These are phyloP conservation scores for Rubus parviflorus DNA, from an alignment of 306 rosid genomes.

Conservation along the genomic window DNA sequence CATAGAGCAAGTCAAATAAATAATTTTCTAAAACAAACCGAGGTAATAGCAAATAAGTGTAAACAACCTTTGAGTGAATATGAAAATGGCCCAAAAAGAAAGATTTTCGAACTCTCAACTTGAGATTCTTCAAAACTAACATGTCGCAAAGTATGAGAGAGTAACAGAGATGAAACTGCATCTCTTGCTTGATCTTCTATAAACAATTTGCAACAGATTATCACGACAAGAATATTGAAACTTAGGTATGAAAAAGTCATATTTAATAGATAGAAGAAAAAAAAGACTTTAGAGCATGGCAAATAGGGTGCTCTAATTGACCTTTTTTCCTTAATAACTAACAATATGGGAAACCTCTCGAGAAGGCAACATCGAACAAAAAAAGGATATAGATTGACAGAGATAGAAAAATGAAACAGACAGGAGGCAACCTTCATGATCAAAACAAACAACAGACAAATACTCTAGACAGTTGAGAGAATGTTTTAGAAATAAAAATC, in stretches of 20 bases:
- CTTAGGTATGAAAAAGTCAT: neutral
- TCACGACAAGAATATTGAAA: neutral
- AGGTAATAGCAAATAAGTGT: neutral
- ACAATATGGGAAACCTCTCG: conserved; percentile 9
- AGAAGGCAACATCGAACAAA: neutral
- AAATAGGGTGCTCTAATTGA: neutral
- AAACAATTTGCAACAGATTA: neutral
- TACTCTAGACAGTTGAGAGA: conserved; percentile 4
- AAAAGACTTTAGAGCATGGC: neutral
- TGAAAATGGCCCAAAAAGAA: neutral
- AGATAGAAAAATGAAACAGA: neutral
- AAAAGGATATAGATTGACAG: neutral
- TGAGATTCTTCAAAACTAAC: neutral
- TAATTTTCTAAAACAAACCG: neutral
- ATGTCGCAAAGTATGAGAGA: neutral
- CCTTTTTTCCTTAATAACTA: neutral
- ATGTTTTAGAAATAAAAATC: conserved; percentile 21
- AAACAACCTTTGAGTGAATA: neutral
- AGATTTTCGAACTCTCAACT: neutral
- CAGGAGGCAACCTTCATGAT: neutral
- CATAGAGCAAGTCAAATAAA: neutral
- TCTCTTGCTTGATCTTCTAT: neutral
- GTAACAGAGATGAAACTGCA: neutral
- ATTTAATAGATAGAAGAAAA: too few species aligned
- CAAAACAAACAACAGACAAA: neutral